Base-by-base conservation (phyloP, 129 eudicot genomes). In the Centrapalus pauciflorus region DNA sequence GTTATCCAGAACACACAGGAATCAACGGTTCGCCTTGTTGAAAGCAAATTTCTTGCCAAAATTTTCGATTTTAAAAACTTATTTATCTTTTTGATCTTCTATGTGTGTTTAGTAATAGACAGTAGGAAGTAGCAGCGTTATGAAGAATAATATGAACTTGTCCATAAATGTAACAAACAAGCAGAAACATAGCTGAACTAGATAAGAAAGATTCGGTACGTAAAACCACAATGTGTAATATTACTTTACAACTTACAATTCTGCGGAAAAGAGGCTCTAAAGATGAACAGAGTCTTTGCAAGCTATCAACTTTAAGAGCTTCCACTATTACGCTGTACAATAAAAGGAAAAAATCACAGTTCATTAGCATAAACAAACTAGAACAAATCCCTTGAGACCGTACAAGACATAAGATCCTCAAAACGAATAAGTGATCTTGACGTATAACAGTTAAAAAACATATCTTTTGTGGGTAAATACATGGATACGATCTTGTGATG, bases 191-290 rank as follows among this genome's bases (percentile, higher is more conserved):
- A 16, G 54, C 23, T 46, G 8, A 17, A 16, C 24, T 5, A 43
- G 20, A 24, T 17, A 46, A 17, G 24, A 46, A 14, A 46, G 54
- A 46, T 46, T 46, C 24, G 5, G 7, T 11, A 46, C 3, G 54
- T 1, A 46, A 16, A 4, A 46, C 11, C 54, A 5, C 54, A 46
- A 46, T 46, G 2, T 17, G 25, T 21, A 61, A 61, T 4, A 35
- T 4, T 61, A 66, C 2, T 20, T 29, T 43, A 24, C 16, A 68
- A 81, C 86, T 77, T 73, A 81, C 82, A 59, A 81, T 81, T 74
- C 65, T 77, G 51, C 86, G 75, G 72, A 81, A 81, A 61, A 81
- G 83, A 74, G 86, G 86, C 77, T 81, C 83, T 27, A 81, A 71
- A 70, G 83, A 81, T 55, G 86, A 81, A 67, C 67, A 72, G 19